Evolutionary conservation across 768 basidiomycete species (phyloP), one percentile per base, ranked within the genome.

Genomic region (Chalciporus pseudorubinellus): DNA sequence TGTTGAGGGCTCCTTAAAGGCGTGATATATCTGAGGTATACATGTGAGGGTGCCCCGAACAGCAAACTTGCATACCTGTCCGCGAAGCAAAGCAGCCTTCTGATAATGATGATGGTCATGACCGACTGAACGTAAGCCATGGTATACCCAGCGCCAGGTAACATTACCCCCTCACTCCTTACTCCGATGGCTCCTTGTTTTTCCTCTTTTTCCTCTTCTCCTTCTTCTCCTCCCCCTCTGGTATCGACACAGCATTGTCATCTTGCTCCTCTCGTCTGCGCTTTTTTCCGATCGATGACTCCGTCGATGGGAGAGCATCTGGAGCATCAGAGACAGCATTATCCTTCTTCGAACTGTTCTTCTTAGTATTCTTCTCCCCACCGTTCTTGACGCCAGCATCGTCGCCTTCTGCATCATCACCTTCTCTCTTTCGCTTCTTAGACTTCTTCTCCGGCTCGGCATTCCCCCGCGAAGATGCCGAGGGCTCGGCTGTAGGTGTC

Each of bases 361-460:
- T 66, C 57, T 67, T 66, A 42, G 58, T 52, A 48, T 66, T 67
- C 61, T 68, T 63, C 31, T 53, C 46, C 29, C 53, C 57, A 16
- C 46, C 55, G 8, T 44, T 39, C 7, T 18, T 46, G 12, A 48
- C 52, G 19, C 20, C 33, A 31, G 49, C 51, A 26, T 56, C 60
- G 14, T 39, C 53, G 16, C 52, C 53, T 10, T 45, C 58, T 4
- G 9, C 40, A 6, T 54, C 57, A 7, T 56, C 28, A 13, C 46
- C 41, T 42, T 55, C 49, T 59, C 62, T 66, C 54, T 66, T 72
- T 45, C 70, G 70, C 55, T 73, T 76, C 53, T 69, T 74, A 34
- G 59, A 62, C 53, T 63, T 63, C 24, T 55, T 58, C 28, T 42
- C 50, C 33, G 56, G 41, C 8, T 26, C 44, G 31, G 33, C 51